Evolutionary conservation across 257 asterid species (phyloP).

Genomic region (Ocimum tenuiflorum): DNA sequence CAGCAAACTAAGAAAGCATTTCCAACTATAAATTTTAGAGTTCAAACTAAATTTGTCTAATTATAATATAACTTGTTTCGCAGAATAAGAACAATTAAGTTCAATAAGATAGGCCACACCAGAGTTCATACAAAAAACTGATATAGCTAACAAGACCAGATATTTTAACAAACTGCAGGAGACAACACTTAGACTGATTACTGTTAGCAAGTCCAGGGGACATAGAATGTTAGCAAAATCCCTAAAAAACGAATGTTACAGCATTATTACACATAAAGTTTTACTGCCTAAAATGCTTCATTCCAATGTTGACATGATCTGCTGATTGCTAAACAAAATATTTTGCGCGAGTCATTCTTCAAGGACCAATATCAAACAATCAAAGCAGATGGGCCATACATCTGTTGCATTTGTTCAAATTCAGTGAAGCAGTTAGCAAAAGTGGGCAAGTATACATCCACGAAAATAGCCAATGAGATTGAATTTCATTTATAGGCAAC

Average conservation of each 20-base stretch:
- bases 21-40: neutral
- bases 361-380: neutral
- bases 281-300: neutral
- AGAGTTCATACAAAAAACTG: neutral
- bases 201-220: neutral
- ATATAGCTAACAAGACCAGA: neutral
- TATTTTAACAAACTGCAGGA: neutral
- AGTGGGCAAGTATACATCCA: neutral
- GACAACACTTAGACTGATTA: neutral
- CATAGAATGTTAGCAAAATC: neutral
- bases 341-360: neutral
- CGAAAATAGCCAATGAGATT: neutral
- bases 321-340: neutral
- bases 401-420: neutral
- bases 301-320: neutral
- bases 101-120: neutral
- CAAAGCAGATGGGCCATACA: neutral
- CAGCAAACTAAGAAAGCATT: conserved; percentile 7
- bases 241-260: neutral
- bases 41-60: neutral
- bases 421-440: neutral
- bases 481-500: neutral
- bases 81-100: too few relatives aligned
- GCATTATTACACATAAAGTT: neutral
- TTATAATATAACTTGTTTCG: neutral